Base-by-base conservation (phyloP, 352 stramenopile species). In the Phytophthora foliorum region DNA sequence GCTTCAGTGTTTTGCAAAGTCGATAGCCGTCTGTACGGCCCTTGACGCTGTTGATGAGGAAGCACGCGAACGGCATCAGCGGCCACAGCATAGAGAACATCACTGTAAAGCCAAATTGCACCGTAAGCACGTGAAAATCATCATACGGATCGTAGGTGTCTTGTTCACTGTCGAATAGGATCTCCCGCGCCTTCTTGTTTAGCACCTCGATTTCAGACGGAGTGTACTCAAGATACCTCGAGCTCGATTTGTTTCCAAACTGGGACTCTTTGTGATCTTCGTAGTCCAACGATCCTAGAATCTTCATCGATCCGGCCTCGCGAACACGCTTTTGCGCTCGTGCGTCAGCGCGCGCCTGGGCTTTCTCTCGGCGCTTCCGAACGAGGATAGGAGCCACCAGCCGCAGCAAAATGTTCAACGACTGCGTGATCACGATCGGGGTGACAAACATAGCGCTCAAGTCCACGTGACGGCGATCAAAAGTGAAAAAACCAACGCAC, bases 371-470 rank as follows among this genome's bases (percentile, higher is more conserved):
- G 17, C 80, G 79, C 59, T 82, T 84, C 14, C 86, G 85, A n/a
- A 92, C 81, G 8, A 94, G 57, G 25, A 92, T 83, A 2, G 89
- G 87, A 17, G 74, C 75, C 11, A 92, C 75, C n/a, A 93, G 66
- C 14, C 83, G 74, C 10, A 96, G 46, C 24, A 87, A 57, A 31
- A 96, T 92, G 48, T 96, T 96, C 29, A 96, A 74, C 49, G 68
- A 77, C 72, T 96, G 87, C 6, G 89, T 96, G 24, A 96, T 86
- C 0, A 96, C 78, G 54, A 96, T 96, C 10, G 89, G 87, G 2
- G 89, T 96, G 32, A 96, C 80, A 74, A 96, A 96, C 83, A 96
- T 93, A 13, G 85, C 81, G 38, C 86, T 88, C 16, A 96, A 46
- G 50, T 95, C 84, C n/a, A 96, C 86, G 76, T 96, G 89, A 44